Evolutionary conservation across 2,329 filamentous ascomycete genomes (phyloP).

Genomic region (Botrytis deweyae): DNA sequence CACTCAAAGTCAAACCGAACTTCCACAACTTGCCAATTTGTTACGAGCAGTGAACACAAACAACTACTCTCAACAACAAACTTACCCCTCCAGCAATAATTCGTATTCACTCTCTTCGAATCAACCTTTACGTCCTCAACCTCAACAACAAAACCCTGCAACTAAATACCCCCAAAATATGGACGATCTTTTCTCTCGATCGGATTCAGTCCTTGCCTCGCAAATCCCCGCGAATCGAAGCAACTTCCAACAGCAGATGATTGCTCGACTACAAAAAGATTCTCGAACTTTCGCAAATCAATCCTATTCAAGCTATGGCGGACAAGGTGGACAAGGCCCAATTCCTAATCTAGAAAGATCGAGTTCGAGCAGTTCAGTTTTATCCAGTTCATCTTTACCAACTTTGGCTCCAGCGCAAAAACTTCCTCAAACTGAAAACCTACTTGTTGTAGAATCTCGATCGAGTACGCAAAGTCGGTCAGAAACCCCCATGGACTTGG

Average conservation of each 20-base stretch:
- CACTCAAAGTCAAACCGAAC: conserved; percentile 8
- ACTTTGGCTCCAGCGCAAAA: conserved; percentile 10
- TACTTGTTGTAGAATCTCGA: conserved; percentile 20
- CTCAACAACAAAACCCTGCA: not conserved
- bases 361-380: conserved; percentile 3
- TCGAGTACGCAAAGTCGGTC: conserved; percentile 17
- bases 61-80: not conserved
- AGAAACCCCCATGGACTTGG: conserved; percentile 11
- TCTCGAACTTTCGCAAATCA: not conserved
- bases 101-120: conserved; percentile 18
- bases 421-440: conserved; percentile 1
- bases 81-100: conserved; percentile 7
- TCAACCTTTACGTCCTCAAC: not conserved
- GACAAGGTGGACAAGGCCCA: not conserved
- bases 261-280: not conserved
- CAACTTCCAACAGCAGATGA: conserved; percentile 14
- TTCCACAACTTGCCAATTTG: conserved; percentile 8
- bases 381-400: conserved; percentile 4
- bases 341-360: conserved; percentile 6
- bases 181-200: conserved; percentile 17
- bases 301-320: not conserved
- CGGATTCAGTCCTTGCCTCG: conserved; percentile 9
- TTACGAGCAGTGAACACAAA: not conserved
- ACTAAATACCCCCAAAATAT: conserved; percentile 13
- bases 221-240: conserved; percentile 16